Evolutionary conservation across 768 basidiomycete species (phyloP).

Genomic region (Leccinum aurantiacum): DNA sequence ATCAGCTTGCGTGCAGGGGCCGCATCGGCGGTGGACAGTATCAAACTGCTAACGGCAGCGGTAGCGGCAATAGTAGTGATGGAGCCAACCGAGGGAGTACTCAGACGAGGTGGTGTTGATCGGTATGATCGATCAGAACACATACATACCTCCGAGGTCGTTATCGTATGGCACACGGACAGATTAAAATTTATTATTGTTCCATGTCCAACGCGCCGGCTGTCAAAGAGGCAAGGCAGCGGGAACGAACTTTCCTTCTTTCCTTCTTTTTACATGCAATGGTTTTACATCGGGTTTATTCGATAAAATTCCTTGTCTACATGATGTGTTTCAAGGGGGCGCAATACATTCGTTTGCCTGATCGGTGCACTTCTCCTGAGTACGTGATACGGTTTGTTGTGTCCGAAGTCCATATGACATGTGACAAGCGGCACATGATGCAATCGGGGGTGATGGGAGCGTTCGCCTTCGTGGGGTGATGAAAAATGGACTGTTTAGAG

Average conservation of each 20-base stretch:
- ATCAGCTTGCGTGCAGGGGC: conserved; percentile 14
- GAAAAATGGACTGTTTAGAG: not conserved
- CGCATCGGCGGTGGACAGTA: not conserved
- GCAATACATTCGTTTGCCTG: not conserved
- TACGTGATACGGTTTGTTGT: not conserved
- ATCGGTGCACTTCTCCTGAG: not conserved
- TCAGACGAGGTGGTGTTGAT: not conserved
- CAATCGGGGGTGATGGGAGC: not conserved
- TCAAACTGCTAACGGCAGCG: not conserved
- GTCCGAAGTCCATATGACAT: not conserved
- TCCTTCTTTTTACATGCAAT: not conserved
- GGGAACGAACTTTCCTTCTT: not conserved
- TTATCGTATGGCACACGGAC: not conserved
- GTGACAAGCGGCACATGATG: not conserved
- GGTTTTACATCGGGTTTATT: not conserved
- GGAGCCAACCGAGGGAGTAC: conserved; percentile 5
- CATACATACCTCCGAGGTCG: not conserved
- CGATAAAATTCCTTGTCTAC: not conserved
- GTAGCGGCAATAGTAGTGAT: not conserved
- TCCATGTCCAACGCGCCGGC: not conserved
- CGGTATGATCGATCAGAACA: not conserved
- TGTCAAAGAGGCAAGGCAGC: too few species aligned
- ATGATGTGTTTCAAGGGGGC: not conserved
- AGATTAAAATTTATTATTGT: not conserved
- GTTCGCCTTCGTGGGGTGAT: not conserved